Evolutionary conservation across 306 rosid species (phyloP).

Genomic region (Acacia crassicarpa): DNA sequence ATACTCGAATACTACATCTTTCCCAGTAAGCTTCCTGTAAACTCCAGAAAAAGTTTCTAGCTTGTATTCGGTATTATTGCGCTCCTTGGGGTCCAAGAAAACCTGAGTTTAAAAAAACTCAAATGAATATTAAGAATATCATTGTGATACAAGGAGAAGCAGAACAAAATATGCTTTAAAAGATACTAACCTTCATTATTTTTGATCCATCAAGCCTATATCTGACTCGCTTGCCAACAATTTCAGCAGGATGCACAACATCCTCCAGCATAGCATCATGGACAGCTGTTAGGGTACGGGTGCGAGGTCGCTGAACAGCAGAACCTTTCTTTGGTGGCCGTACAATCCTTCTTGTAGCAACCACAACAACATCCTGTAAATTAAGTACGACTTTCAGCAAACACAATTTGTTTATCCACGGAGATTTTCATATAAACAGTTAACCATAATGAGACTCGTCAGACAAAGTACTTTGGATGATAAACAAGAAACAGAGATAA

Average conservation of each 20-base stretch:
- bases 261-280: constrained; percentile 68
- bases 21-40: constrained; percentile 63
- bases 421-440: background rate
- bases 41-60: constrained; percentile 60
- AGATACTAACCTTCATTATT: constrained; percentile 54
- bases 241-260: constrained; percentile 72
- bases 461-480: background rate
- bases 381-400: background rate
- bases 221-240: constrained; percentile 69
- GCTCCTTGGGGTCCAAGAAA: constrained; percentile 63
- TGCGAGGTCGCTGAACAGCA: constrained; percentile 61
- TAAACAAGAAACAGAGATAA: background rate
- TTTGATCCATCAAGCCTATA: constrained; percentile 71
- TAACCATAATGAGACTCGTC: background rate
- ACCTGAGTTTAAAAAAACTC: constrained; percentile 31
- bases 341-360: constrained; percentile 63
- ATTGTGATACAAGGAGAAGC: background rate
- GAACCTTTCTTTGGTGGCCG: constrained; percentile 79
- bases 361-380: constrained; percentile 55
- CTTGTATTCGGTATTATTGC: constrained; percentile 69
- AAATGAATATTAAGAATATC: background rate
- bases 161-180: background rate
- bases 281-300: constrained; percentile 62
- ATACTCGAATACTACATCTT: constrained; percentile 57
- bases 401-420: background rate